A percentile compares a stretch with the other conserved stretches of the same genome.
phyloP scores from a whole-genome alignment of 176 grass and related monocot genomes.

The Aegilops sharonensis region DNA sequence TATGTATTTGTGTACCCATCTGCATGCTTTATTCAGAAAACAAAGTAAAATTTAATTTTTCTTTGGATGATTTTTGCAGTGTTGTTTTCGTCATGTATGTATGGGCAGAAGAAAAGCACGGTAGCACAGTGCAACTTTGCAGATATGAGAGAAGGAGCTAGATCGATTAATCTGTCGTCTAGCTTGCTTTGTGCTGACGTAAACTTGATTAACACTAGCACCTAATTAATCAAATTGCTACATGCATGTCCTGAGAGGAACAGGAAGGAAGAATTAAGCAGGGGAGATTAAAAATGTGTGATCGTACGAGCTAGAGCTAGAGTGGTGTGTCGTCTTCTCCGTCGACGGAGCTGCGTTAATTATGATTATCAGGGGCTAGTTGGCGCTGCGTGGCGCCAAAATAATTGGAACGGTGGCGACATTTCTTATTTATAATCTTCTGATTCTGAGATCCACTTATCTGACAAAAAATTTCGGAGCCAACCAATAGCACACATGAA shows the following conservation, averaged over 20 bases:
- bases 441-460: slow-evolving; percentile 14
- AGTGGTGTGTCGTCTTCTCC: slow-evolving; percentile 16
- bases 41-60: neutral
- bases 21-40: too few species aligned
- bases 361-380: neutral
- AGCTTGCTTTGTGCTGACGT: neutral
- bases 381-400: slow-evolving; percentile 10
- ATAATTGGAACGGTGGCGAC: neutral
- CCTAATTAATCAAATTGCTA: neutral
- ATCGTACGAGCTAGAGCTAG: neutral
- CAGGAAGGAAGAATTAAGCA: neutral
- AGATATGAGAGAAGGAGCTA: neutral
- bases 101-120: neutral
- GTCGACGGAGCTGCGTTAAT: neutral
- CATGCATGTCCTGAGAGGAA: slow-evolving; percentile 3
- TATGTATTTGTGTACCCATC: neutral
- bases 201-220: neutral
- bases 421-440: slow-evolving; percentile 3
- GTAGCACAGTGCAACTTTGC: slow-evolving; percentile 8
- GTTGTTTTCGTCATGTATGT: neutral
- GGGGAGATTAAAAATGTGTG: neutral
- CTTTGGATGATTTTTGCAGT: neutral
- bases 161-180: neutral
- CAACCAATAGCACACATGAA: slow-evolving; percentile 4
- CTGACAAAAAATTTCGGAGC: neutral